Evolutionary conservation across 106 monocot species (phyloP), one percentile per base, ranked within the genome.

Genomic region (Allium sativum): DNA sequence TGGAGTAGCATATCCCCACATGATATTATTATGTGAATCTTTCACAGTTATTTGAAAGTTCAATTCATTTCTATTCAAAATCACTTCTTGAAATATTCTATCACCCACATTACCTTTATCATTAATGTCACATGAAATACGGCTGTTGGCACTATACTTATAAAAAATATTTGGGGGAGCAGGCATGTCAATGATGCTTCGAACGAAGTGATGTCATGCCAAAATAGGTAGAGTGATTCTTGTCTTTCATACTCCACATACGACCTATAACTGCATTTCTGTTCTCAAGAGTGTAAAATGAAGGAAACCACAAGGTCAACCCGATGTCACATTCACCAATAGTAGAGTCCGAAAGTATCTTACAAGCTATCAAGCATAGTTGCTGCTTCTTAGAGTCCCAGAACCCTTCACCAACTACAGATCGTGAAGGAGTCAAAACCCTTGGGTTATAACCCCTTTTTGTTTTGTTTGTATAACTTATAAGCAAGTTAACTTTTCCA

Each of bases 321-420:
- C 81, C 68, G 18, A 81, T 51, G 15, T 64, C 48, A 65, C 87
- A 83, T 48, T 83, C 79, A 31, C 68, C 81, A 52, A 73, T 21
- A 53, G 12, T 40, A 44, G 52, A 21, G 18, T 48, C 41, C 12
- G 44, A 31, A 12, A 58, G n/a, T n/a, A 80, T n/a, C 2, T 31
- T 57, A 64, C 79, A 87, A 60, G 71, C 79, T 12, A 74, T 14
- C 4, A 77, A 18, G 22, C 71, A 80, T 9, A 83, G 59, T 11
- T 18, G 65, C 21, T 76, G 76, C 21, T 56, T 74, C 18, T 65
- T 40, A 6, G 14, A 48, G 62, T 79, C 74, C 87, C 87, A 87
- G 40, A 74, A 53, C 6, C 87, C 87, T 65, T 87, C 83, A 10
- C 56, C 73, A 21, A 80, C 69, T 21, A 82, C 21, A 12, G 58